Conservation (phyloP, 306 rosid species). For the Citrullus colocynthis region DNA sequence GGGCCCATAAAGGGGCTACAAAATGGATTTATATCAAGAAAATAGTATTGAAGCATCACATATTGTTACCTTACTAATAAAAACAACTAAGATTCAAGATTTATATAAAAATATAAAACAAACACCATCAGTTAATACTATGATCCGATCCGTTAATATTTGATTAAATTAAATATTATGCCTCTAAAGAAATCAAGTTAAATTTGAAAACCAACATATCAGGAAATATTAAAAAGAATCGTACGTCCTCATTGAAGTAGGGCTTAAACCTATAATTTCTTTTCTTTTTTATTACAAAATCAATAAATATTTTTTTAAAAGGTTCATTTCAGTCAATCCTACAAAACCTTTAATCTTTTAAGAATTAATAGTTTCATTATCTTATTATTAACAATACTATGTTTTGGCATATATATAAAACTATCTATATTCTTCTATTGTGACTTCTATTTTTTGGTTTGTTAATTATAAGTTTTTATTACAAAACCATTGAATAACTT, state of each 20-base stretch:
- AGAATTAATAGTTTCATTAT: too few species aligned
- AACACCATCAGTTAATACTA: background rate
- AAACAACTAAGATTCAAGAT: background rate
- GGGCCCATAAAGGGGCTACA: too few species aligned
- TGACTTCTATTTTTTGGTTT: background rate
- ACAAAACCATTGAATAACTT: background rate
- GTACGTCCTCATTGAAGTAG: too few species aligned
- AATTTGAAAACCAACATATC: background rate
- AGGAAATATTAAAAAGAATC: too few species aligned
- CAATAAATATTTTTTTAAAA: background rate
- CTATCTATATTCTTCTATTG: background rate
- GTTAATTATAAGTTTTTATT: background rate
- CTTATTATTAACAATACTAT: background rate
- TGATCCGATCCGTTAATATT: background rate
- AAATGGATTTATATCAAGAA: too few species aligned
- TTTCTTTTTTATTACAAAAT: background rate
- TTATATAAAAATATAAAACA: background rate
- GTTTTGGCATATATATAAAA: background rate
- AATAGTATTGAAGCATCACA: background rate
- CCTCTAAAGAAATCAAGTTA: background rate
- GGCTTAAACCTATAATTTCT: too few species aligned
- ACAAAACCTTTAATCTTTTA: background rate
- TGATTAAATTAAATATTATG: background rate
- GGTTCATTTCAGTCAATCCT: background rate
- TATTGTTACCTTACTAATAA: background rate